Evolutionary conservation across 768 basidiomycete species (phyloP), one percentile per base, ranked within the genome.

Genomic region (Leccinellum luteum): DNA sequence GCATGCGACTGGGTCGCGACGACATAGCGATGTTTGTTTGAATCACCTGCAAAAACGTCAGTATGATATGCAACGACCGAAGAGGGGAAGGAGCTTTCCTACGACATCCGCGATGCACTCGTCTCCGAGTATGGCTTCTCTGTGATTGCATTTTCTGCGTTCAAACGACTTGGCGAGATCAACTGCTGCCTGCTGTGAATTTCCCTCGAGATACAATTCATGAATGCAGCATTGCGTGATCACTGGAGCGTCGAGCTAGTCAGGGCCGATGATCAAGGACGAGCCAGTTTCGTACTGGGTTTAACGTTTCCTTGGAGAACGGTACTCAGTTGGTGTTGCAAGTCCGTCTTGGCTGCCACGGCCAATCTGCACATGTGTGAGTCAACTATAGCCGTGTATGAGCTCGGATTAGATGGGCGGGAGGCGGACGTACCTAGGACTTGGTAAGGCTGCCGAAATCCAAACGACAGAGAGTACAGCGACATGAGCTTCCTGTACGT

Each of bases 201-300:
- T 84, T 13, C 93, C 94, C 55, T 88, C 83, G 3, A 93, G 80
- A 75, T 99, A 98, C 2, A 99, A 80, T 68, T 93, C 92, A 63
- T 94, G 87, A 43, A 99, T 94, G 69, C 89, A 96, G 72, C 97
- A 99, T 70, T 98, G 96, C 0, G 97, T 98, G 72, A 99, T 98
- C 96, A 99, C 97, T 98, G 64, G 64, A 57, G 73, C 73, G 75
- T 75, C 79, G 77, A 31, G 75, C 75, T 74, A 69, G 79, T 76
- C 67, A 75, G 69, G 68, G 54, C 47, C 19, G 59, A 49, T 14
- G 49, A 51, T 67, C 60, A 7, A 31, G 6, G 41, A 49, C 28
- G 47, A 45, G 55, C 38, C 35, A 54, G 48, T 55, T 56, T 54
- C 94, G 77, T 73, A 98, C 97, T 98, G 31, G 87, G 90, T 75